Evolutionary conservation across 73 alveolate genomes (phyloP), one percentile per base, ranked within the genome.

Genomic region (Stentor coeruleus): DNA sequence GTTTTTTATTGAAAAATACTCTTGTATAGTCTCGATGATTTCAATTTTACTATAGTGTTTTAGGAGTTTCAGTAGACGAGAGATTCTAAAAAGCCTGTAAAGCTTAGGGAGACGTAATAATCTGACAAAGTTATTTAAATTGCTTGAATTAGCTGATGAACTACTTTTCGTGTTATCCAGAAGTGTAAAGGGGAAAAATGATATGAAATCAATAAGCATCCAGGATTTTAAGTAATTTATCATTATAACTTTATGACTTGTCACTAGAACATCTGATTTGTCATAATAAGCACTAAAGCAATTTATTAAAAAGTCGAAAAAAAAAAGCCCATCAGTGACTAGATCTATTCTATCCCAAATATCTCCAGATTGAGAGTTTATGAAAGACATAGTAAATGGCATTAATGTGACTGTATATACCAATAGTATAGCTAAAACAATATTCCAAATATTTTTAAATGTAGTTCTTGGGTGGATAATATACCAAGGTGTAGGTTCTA

Each of bases 211-310:
- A 11, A 91, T 33, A 30, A 89, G 3, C 82, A 91, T 88, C 92
- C 94, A 89, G 14, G 89, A 83, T 38, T 58, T 84, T 15, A 91
- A 0, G 74, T 91, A 91, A 39, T 81, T 81, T 85, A 85, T n/a
- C 91, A 87, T 55, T 14, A 90, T 90, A 20, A 28, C 40, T 35
- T 40, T 55, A 11, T 33, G 73, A 28, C 74, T 30, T 6, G 87
- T 83, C 28, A 82, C 90, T 14, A 93, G 79, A n/a, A 42, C 59
- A 26, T 87, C 83, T 35, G 91, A 89, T 15, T 86, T 91, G 79
- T 92, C 92, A 41, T 83, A 59, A 77, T 75, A 93, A 20, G 94
- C 96, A 42, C 90, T 86, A 59, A 88, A 75, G 82, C 84, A 84
- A 39, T 89, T 91, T 6, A 93, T 87, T 37, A 84, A 3, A 59